Evolutionary conservation across 768 basidiomycete species (phyloP), one percentile per base, ranked within the genome.

Genomic region (Steccherinum ochraceum): DNA sequence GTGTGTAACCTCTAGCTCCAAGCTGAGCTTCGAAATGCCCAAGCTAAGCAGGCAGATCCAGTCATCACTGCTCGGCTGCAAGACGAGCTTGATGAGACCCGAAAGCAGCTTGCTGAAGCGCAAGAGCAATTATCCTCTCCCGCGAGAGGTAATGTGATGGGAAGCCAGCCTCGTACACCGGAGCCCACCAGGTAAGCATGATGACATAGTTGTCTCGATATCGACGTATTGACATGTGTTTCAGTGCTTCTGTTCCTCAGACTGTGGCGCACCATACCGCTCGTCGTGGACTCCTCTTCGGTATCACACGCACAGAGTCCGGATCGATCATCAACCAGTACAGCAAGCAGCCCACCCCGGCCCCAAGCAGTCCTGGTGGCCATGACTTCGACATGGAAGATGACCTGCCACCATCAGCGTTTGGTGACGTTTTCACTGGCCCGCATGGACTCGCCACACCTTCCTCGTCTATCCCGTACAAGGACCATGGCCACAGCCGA

Each of bases 291-390:
- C 24, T 45, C 48, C 43, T 46, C 11, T 30, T 40, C 24, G 53
- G 57, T 26, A 48, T 70, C 27, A 65, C 61, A 23, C 66, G 73
- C 30, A 77, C 77, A 5, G 68, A 70, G 49, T 77, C 77, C 10
- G 77, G 78, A 2, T 75, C 79, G 2, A 56, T 69, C 44, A 78
- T 79, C 51, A 68, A 72, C 44, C 59, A 67, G 26, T 39, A 74
- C 27, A 78, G 74, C 64, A 74, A 73, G 54, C 76, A 67, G 20
- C 76, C 77, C 10, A 79, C 77, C 1, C 78, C 78, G 48, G 74
- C 75, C 19, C 75, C 76, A 25, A 77, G 70, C 56, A 58, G 60
- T 24, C 63, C 60, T 49, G 66, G 53, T 25, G 59, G 58, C 23
- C 30, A 16, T 35, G 30, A 60, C 57, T 19, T 27, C 40, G 49